Evolutionary conservation across 306 rosid species (phyloP).

Genomic region (Corylus avellana): DNA sequence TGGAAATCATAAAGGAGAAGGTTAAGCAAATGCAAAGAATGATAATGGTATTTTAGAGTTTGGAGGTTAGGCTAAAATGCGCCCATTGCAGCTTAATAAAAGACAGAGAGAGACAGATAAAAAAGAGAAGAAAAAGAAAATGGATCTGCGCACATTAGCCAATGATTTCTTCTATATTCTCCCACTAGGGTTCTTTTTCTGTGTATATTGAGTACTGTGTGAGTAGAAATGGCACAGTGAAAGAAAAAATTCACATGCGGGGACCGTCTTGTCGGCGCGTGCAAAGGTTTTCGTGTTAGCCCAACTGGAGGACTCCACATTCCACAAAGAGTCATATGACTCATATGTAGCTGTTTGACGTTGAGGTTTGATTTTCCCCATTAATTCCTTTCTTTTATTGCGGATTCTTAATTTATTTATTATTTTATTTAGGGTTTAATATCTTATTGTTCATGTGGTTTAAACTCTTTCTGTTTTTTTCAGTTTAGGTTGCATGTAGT

Average conservation of each 20-base stretch:
- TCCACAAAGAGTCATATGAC: constrained; percentile 25
- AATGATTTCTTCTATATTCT: constrained; percentile 22
- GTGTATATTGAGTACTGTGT: neutral
- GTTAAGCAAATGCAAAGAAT: constrained; percentile 26
- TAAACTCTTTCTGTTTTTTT: too few relatives aligned
- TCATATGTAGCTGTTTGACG: constrained; percentile 45
- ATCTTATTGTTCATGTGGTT: too few relatives aligned
- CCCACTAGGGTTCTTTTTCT: neutral
- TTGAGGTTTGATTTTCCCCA: constrained; percentile 21
- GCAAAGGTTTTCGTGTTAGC: neutral
- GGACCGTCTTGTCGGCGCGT: constrained; percentile 26
- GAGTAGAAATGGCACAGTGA: neutral
- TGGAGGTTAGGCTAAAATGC: constrained; percentile 62
- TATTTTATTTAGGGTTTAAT: neutral
- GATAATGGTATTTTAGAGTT: constrained; percentile 41
- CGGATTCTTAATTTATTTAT: neutral
- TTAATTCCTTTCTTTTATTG: neutral
- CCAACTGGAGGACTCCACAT: neutral
- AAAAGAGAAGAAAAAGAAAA: too few relatives aligned
- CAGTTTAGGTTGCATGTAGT: too few relatives aligned
- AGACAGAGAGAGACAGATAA: too few relatives aligned
- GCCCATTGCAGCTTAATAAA: constrained; percentile 17
- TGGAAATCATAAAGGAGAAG: constrained; percentile 2
- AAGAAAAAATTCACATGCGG: too few relatives aligned
- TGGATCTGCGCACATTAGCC: constrained; percentile 50